phyloP scores from a whole-genome alignment of 257 asterid species.

The Capsicum baccatum region DNA sequence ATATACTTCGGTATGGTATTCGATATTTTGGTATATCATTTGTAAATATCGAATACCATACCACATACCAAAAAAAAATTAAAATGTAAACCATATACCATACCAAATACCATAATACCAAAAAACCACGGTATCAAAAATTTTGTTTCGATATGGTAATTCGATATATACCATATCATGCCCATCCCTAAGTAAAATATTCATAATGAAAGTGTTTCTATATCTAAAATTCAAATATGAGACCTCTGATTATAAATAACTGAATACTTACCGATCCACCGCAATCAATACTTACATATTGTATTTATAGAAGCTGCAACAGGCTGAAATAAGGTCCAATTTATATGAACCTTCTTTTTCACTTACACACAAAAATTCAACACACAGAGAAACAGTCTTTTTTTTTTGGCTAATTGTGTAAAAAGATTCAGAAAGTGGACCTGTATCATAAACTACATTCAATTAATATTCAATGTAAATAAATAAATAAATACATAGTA shows the following conservation, averaged over 20 bases:
- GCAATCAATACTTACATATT: neutral
- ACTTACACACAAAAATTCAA: neutral
- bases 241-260: neutral
- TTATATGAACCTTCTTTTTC: conserved; percentile 13
- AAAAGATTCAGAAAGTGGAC: conserved; percentile 15
- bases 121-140: too few species aligned
- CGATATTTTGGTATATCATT: too few species aligned
- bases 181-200: too few species aligned
- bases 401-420: neutral
- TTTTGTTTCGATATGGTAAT: too few species aligned
- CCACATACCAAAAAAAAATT: too few species aligned
- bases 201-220: neutral
- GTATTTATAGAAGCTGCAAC: neutral
- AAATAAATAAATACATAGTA: neutral
- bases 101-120: too few species aligned
- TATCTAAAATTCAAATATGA: rapidly evolving
- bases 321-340: neutral
- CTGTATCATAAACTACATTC: neutral
- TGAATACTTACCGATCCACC: neutral
- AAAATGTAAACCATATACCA: too few species aligned
- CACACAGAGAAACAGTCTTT: neutral
- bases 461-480: neutral
- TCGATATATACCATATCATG: too few species aligned
- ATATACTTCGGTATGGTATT: too few species aligned
- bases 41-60: too few species aligned